Evolutionary conservation across 345 rosid species (phyloP).

Genomic region (Kernera saxatilis): DNA sequence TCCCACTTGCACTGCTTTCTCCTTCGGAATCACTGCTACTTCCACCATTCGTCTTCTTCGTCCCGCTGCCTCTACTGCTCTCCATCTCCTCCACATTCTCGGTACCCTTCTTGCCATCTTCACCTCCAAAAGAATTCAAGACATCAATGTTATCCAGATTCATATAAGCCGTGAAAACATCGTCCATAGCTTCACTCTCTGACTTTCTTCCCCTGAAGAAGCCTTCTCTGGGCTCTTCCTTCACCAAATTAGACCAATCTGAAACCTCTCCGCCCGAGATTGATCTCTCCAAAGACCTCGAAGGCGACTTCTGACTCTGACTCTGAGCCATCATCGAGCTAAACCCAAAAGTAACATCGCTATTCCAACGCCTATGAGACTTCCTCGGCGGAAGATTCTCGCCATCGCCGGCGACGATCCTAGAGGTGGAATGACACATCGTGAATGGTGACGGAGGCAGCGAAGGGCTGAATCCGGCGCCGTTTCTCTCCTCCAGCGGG

Average conservation of each 20-base stretch:
- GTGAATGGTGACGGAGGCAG: slow-evolving; percentile 69
- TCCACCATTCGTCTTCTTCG: slow-evolving; percentile 48
- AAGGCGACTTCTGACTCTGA: slow-evolving; percentile 44
- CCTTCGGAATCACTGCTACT: slow-evolving; percentile 72
- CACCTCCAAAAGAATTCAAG: slow-evolving; percentile 62
- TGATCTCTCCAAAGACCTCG: slow-evolving; percentile 45
- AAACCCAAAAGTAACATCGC: slow-evolving; percentile 83
- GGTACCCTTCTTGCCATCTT: slow-evolving; percentile 31
- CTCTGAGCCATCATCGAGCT: slow-evolving; percentile 29
- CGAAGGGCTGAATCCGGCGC: slow-evolving; percentile 38
- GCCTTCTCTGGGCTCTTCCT: slow-evolving; percentile 35
- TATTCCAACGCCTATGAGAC: slow-evolving; percentile 79
- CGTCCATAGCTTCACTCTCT: slow-evolving; percentile 54
- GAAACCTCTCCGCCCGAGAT: slow-evolving; percentile 42
- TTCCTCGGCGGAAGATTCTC: slow-evolving; percentile 79
- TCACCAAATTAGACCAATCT: slow-evolving; percentile 39
- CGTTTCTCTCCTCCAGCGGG: slow-evolving; percentile 60
- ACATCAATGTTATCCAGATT: slow-evolving; percentile 59
- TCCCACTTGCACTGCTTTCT: slow-evolving; percentile 48
- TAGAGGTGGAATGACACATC: slow-evolving; percentile 36
- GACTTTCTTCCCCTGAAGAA: slow-evolving; percentile 32
- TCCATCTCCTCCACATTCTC: slow-evolving; percentile 39
- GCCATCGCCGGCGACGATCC: slow-evolving; percentile 34
- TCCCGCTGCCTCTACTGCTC: slow-evolving; percentile 55
- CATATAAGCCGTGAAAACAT: slow-evolving; percentile 58